Evolutionary conservation across 768 basidiomycete species (phyloP), one percentile per base, ranked within the genome.

Genomic region (Antrodiella citrinella): DNA sequence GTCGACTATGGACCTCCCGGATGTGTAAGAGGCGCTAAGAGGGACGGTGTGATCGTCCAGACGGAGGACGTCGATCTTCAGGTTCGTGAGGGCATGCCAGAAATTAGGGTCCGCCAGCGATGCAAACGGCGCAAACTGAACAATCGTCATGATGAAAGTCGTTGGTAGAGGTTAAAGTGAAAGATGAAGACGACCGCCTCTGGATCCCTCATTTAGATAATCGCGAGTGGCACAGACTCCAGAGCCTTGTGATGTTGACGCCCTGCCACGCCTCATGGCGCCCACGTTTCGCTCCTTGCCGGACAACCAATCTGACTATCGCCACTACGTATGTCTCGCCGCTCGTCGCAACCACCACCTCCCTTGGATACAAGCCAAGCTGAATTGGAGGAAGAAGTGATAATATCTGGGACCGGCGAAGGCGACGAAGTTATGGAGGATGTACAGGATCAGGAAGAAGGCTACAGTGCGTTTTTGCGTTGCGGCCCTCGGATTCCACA

Each of bases 101-200:
- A 98, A 92, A 2, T 82, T 75, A 0, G 96, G 94, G 54, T 91
- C 84, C 2, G 96, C 86, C 41, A 88, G 74, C 5, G 92, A 92
- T 3, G 84, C 74, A 58, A 98, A 83, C 0, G 94, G 93, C 40
- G 84, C 74, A 62, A 99, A 98, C 66, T 96, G 92, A 21, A 98
- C 76, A 59, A 87, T 75, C 19, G 74, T 62, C 76, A 76, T 75
- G n/a, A n/a, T n/a, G n/a, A n/a, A n/a, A n/a, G n/a, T n/a, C n/a
- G n/a, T n/a, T n/a, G n/a, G n/a, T n/a, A n/a, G n/a, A n/a, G n/a
- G n/a, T n/a, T n/a, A n/a, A n/a, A n/a, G n/a, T n/a, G n/a, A n/a
- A n/a, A n/a, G n/a, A n/a, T n/a, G n/a, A n/a, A n/a, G n/a, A n/a
- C n/a, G n/a, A n/a, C n/a, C n/a, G n/a, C n/a, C n/a, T n/a, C n/a